These are phyloP conservation scores for Eutrema japonicum DNA, from an alignment of 345 rosid species.

Conservation along the genomic window DNA sequence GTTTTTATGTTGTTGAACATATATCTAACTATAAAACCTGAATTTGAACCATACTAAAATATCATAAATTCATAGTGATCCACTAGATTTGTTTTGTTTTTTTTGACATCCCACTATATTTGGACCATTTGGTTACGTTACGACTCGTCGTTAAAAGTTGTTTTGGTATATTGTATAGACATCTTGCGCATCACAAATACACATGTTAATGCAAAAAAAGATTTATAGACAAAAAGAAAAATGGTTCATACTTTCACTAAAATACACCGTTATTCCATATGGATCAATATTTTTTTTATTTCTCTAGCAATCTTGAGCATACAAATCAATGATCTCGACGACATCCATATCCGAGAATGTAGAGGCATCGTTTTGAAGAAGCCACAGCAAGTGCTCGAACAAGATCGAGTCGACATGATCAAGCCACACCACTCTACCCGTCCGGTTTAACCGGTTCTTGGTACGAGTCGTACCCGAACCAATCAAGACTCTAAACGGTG, in stretches of 20 bases:
- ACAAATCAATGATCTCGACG: conserved; percentile 77
- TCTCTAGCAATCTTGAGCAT: conserved; percentile 58
- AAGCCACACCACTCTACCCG: conserved; percentile 52
- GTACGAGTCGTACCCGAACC: conserved; percentile 39
- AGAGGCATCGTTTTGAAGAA: conserved; percentile 69
- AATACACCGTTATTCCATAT: not conserved
- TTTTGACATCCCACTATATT: too few relatives aligned
- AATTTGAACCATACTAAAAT: too few relatives aligned
- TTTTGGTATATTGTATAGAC: too few relatives aligned
- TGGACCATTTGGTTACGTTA: too few relatives aligned
- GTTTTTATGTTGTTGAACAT: too few relatives aligned
- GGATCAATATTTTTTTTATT: not conserved
- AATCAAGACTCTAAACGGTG: conserved; percentile 67
- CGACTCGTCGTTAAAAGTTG: too few relatives aligned
- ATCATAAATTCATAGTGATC: too few relatives aligned
- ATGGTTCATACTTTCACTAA: too few relatives aligned
- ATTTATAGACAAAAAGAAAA: too few relatives aligned
- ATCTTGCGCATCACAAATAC: not conserved
- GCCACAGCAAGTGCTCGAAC: conserved; percentile 94
- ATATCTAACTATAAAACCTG: too few relatives aligned
- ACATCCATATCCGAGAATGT: conserved; percentile 74
- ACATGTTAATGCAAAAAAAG: not conserved
- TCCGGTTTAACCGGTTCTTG: conserved; percentile 24
- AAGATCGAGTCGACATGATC: conserved; percentile 75
- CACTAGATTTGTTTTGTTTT: too few relatives aligned